Evolutionary conservation across 2,329 filamentous ascomycete species (phyloP), one percentile per base, ranked within the genome.

Genomic region (Daldinia sp.): DNA sequence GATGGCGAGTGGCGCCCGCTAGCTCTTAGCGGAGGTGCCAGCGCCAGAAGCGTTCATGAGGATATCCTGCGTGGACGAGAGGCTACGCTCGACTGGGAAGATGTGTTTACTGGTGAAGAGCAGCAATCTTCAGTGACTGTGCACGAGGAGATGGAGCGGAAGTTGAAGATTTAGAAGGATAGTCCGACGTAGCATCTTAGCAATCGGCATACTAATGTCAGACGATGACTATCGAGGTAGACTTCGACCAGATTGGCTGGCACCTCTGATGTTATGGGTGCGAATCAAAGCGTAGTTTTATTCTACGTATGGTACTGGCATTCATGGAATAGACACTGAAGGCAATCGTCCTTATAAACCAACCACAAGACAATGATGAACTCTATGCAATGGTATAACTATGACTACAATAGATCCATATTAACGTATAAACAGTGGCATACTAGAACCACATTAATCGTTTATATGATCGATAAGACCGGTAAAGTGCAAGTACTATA

Each of bases 131-230:
- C 87, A 39, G 86, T 89, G 21, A 87, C 89, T 54, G 89, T 97
- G 79, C 93, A 97, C 72, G 90, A 92, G 59, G 94, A 98, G 86
- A 93, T 97, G 88, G 94, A 97, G 87, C 86, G 87, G 79, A 92
- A 93, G 85, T 82, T 96, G 78, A 91, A 89, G 84, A 96, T 97
- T 76, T 81, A 82, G 82, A 77, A 13, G 23, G 3, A 23, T 32
- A 39, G 29, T 50, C 7, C 37, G 19, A 21, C 19, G 9, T 48
- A 19, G 25, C 45, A 30, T 19, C 17, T 48, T 48, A 15, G 25
- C 17, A 48, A 27, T 45, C 11, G 4, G 39, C 39, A 45, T 11
- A 43, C 13, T 8, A 4, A n/a, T 47, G 8, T 47, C 17, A 7
- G 7, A 23, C 21, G n/a, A 11, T 13, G 8, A 13, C 15, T n/a